phyloP scores from a whole-genome alignment of 345 rosid species.

The Rhizophora apiculata region DNA sequence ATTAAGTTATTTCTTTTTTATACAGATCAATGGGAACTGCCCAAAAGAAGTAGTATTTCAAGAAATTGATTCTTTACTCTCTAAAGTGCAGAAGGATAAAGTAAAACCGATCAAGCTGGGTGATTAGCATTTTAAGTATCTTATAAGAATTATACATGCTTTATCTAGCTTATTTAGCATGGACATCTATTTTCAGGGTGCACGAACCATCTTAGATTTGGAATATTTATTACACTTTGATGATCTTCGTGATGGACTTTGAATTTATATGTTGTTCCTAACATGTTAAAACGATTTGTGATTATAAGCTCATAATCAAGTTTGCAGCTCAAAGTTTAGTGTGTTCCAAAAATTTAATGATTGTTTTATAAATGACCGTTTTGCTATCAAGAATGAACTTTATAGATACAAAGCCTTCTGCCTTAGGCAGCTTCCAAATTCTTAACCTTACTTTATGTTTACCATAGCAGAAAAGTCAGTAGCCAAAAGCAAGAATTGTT shows the following conservation, averaged over 20 bases:
- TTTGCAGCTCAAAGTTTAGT: background rate
- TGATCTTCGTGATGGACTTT: background rate
- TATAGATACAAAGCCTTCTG: too few relatives aligned
- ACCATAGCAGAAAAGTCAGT: too few relatives aligned
- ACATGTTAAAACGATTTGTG: background rate
- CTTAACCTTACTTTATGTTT: slow-evolving; percentile 8
- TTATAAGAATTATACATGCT: slow-evolving; percentile 9
- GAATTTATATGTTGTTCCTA: background rate
- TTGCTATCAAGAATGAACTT: background rate
- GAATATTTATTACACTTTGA: background rate
- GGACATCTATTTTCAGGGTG: too few relatives aligned
- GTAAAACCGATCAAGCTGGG: too few relatives aligned
- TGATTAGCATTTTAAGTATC: slow-evolving; percentile 32
- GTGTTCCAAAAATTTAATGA: background rate
- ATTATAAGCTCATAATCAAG: too few relatives aligned
- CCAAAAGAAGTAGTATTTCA: too few relatives aligned
- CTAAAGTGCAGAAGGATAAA: too few relatives aligned
- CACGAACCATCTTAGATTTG: background rate
- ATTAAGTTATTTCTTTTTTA: slow-evolving; percentile 9
- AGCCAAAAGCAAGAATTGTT: too few relatives aligned
- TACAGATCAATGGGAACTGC: too few relatives aligned
- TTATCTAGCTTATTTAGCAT: background rate
- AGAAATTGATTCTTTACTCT: too few relatives aligned
- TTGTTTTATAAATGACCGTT: background rate
- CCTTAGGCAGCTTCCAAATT: background rate